A percentile compares a stretch with the other conserved stretches of the same genome.
phyloP scores from a whole-genome alignment of 176 grass and related monocot genomes.

The Cymbopogon citratus region DNA sequence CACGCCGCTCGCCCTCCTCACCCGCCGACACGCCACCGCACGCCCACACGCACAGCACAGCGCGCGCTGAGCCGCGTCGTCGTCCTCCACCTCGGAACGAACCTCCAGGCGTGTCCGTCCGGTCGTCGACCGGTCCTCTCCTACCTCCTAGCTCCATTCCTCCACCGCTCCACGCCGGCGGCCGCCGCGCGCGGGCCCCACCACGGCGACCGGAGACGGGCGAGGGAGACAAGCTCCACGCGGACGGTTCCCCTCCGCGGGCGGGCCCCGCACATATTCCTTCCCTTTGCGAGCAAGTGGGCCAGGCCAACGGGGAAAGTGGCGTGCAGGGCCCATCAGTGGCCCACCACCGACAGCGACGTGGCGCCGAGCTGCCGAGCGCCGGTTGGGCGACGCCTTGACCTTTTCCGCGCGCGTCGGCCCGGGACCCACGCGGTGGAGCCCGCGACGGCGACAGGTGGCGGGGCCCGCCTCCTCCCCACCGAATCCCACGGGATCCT shows the following conservation, averaged over 20 bases:
- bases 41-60: neutral
- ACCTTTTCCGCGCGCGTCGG: neutral
- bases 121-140: too few species aligned
- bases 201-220: too few species aligned
- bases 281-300: too few species aligned
- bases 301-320: neutral
- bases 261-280: constrained; percentile 1
- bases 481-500: constrained; percentile 36
- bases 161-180: too few species aligned
- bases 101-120: too few species aligned
- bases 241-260: neutral
- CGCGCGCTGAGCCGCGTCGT: too few species aligned
- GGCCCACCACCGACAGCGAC: constrained; percentile 28
- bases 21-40: constrained; percentile 31
- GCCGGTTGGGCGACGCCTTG: constrained; percentile 22
- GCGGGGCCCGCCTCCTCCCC: neutral
- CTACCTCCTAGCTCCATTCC: too few species aligned
- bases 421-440: too few species aligned
- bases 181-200: neutral
- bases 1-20: neutral
- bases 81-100: too few species aligned
- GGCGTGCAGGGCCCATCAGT: neutral
- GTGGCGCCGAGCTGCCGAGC: constrained; percentile 24
- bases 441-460: neutral
- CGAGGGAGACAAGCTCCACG: neutral